phyloP scores from a whole-genome alignment of 2,329 filamentous ascomycete species.

The Stemphylium beticola region DNA sequence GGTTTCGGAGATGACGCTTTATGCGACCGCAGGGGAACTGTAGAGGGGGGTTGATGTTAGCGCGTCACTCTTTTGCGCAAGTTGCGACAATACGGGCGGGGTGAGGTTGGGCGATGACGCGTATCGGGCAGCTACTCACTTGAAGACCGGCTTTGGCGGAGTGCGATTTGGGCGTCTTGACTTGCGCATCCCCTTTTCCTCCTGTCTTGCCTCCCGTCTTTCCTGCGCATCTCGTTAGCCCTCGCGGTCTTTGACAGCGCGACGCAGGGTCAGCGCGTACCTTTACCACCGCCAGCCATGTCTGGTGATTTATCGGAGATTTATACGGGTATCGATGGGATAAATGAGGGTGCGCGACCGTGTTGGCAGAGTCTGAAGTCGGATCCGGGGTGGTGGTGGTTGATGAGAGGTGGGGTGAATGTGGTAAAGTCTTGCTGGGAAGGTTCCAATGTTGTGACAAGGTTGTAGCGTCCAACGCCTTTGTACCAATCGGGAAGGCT shows the following conservation, averaged over 20 bases:
- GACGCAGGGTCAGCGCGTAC: conserved; percentile 65
- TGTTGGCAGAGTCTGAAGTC: conserved; percentile 26
- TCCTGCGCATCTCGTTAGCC: conserved; percentile 47
- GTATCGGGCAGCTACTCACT: conserved; percentile 65
- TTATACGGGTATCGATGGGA: conserved; percentile 31
- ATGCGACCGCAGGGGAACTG: conserved; percentile 99
- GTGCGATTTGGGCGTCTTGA: conserved; percentile 92
- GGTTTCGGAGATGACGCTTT: conserved; percentile 99
- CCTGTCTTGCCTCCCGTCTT: conserved; percentile 84
- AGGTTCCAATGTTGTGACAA: conserved; percentile 36
- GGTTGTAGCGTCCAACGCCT: conserved; percentile 32
- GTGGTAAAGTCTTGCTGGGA: conserved; percentile 40
- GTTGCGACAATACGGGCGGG: conserved; percentile 26
- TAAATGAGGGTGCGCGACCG: conserved; percentile 43
- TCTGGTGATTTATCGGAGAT: conserved; percentile 30
- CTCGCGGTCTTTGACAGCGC: conserved; percentile 22
- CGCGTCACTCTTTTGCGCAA: conserved; percentile 24
- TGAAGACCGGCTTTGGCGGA: conserved; percentile 94
- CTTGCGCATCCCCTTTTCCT: conserved; percentile 75
- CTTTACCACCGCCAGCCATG: conserved; percentile 84
- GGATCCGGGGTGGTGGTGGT: conserved; percentile 40
- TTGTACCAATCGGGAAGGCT: conserved; percentile 34
- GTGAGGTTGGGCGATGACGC: conserved; percentile 26
- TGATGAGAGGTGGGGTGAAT: conserved; percentile 43
- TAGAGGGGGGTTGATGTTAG: conserved; percentile 31